These are phyloP conservation scores for Populus trichocarpa DNA, from an alignment of 441 rosid genomes.

Conservation along the genomic window DNA sequence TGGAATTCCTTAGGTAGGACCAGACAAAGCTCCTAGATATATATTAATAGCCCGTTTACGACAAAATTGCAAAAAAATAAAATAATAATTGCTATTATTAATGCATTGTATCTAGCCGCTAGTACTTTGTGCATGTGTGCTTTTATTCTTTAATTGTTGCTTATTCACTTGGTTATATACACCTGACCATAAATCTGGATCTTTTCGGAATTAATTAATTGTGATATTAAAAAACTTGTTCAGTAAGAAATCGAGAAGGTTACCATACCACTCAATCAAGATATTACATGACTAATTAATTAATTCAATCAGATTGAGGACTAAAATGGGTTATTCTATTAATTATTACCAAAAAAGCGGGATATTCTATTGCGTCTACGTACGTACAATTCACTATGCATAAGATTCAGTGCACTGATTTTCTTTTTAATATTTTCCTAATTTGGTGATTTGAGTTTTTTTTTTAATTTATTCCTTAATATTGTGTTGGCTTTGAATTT, in stretches of 20 bases:
- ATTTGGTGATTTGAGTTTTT: too few species aligned
- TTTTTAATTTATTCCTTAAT: too few species aligned
- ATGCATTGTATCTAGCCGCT: constrained; percentile 41
- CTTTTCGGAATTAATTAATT: too few species aligned
- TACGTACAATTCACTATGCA: too few species aligned
- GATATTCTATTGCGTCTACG: too few species aligned
- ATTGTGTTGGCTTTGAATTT: too few species aligned
- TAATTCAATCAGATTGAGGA: too few species aligned
- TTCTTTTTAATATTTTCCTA: too few species aligned
- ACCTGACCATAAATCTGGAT: not conserved
- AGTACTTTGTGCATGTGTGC: constrained; percentile 1
- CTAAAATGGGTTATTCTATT: too few species aligned
- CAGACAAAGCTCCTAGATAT: constrained; percentile 30
- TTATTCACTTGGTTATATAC: constrained; percentile 6
- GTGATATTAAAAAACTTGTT: not conserved
- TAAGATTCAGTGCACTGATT: too few species aligned
- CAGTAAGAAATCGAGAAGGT: not conserved
- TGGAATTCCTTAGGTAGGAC: not conserved
- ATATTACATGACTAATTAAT: too few species aligned
- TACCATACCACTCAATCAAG: not conserved
- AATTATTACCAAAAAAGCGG: too few species aligned
- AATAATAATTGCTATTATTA: not conserved
- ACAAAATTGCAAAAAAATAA: constrained; percentile 29
- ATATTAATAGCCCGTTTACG: constrained; percentile 16
- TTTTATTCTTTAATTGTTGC: constrained; percentile 9